These are phyloP conservation scores for Colletotrichum limetticola DNA, from an alignment of 2,329 filamentous ascomycete species.

Conservation along the genomic window DNA sequence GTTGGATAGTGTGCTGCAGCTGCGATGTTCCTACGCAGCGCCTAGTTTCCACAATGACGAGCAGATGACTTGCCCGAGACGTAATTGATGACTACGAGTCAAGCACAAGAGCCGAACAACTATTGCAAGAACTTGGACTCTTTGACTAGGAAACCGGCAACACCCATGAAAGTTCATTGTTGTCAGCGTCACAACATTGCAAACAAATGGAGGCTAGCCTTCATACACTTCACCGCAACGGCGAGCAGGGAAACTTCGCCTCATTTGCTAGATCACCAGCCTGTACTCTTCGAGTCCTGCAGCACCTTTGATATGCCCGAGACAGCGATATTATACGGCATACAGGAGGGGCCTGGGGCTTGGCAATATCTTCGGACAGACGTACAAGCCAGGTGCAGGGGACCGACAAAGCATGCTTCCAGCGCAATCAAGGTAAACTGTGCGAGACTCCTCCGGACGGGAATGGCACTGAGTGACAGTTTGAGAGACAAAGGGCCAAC, in stretches of 20 bases:
- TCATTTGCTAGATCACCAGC: not conserved
- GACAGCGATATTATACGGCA: not conserved
- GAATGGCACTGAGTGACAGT: not conserved
- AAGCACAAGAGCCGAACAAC: not conserved
- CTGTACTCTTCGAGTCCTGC: not conserved
- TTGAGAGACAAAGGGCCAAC: not conserved
- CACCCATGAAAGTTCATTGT: not conserved
- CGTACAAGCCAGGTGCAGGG: too few relatives aligned
- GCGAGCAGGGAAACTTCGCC: not conserved
- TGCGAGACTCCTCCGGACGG: not conserved
- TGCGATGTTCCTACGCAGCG: not conserved
- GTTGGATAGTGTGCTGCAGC: not conserved
- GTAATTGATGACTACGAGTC: not conserved
- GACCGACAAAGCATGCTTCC: too few relatives aligned
- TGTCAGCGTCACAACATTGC: not conserved
- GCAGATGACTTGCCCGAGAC: not conserved
- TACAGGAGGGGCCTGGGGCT: not conserved
- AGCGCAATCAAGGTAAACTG: not conserved
- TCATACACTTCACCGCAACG: not conserved
- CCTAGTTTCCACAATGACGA: too few relatives aligned
- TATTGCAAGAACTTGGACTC: not conserved
- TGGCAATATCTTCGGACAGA: not conserved
- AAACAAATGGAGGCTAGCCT: not conserved
- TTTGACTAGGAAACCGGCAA: not conserved
- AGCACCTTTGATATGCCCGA: not conserved